These are phyloP conservation scores for Boletus patriciae DNA, from an alignment of 768 basidiomycete genomes.

Conservation along the genomic window DNA sequence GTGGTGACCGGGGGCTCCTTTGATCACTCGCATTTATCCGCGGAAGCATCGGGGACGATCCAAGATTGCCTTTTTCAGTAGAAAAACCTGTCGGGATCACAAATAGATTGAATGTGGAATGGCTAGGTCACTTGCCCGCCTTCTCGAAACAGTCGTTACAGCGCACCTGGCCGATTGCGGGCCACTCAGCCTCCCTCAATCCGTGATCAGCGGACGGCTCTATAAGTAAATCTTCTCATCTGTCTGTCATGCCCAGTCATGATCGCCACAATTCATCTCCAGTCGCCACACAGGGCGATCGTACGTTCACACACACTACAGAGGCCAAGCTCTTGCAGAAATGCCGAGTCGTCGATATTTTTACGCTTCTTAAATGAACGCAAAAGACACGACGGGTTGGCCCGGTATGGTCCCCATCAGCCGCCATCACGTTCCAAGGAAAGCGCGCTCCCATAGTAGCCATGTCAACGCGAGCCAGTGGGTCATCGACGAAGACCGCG, in stretches of 20 bases:
- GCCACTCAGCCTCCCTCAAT: slow-evolving; percentile 16
- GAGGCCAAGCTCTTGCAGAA: neutral
- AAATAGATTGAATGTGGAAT: neutral
- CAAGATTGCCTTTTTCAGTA: slow-evolving; percentile 30
- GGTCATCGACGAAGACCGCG: slow-evolving; percentile 2
- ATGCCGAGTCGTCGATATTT: neutral
- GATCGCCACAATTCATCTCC: slow-evolving; percentile 24
- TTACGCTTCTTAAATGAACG: slow-evolving; percentile 4
- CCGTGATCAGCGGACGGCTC: slow-evolving; percentile 19
- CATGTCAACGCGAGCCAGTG: slow-evolving; percentile 14
- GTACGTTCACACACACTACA: neutral
- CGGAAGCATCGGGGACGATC: slow-evolving; percentile 34
- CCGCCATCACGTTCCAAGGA: neutral
- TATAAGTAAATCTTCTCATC: neutral
- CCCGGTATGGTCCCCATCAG: neutral
- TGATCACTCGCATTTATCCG: slow-evolving; percentile 17
- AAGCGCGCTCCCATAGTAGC: slow-evolving; percentile 16
- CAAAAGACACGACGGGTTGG: neutral
- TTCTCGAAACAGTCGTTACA: slow-evolving; percentile 17
- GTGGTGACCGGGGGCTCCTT: slow-evolving; percentile 25
- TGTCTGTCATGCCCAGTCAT: slow-evolving; percentile 10
- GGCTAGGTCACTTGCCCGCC: neutral
- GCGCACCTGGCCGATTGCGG: slow-evolving; percentile 13
- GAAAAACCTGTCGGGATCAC: slow-evolving; percentile 6
- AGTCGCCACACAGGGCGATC: slow-evolving; percentile 9